Percentiles rank a stretch among this genome's conserved stretches.
Conservation (phyloP, 257 asterid species). For the Forsythia suspensa region DNA sequence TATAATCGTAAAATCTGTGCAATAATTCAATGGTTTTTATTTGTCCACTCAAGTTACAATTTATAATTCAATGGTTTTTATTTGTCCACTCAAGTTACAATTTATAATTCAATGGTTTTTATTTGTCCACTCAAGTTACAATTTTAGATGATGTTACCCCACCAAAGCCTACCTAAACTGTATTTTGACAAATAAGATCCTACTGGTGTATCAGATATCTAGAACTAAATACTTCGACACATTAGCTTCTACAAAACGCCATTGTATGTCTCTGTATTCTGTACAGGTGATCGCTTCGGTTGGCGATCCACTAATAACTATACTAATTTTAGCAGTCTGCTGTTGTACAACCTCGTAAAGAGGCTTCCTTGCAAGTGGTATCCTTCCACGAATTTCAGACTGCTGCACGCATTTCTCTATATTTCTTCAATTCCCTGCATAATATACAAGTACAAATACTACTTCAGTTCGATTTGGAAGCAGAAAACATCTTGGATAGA, state of each 20-base stretch:
- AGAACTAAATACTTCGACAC: background rate
- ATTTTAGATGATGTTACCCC: too few species aligned
- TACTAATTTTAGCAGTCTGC: background rate
- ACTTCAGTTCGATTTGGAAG: background rate
- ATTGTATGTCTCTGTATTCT: background rate
- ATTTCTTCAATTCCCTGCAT: constrained; percentile 38
- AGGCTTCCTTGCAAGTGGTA: constrained; percentile 5
- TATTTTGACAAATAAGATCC: background rate
- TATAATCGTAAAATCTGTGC: too few species aligned
- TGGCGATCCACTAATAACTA: background rate
- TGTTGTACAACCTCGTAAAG: background rate
- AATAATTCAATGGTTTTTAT: too few species aligned
- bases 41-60: too few species aligned
- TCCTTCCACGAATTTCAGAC: constrained; percentile 17
- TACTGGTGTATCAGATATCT: background rate
- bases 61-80: too few species aligned
- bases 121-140: too few species aligned
- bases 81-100: too few species aligned
- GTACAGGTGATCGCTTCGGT: background rate
- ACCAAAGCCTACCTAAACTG: too few species aligned
- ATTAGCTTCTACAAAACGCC: too few species aligned
- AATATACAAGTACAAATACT: background rate
- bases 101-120: too few species aligned
- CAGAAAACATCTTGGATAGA: background rate
- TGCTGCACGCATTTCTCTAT: constrained; percentile 15